phyloP scores from a whole-genome alignment of 768 basidiomycete species.

The Podaxis sp. region DNA sequence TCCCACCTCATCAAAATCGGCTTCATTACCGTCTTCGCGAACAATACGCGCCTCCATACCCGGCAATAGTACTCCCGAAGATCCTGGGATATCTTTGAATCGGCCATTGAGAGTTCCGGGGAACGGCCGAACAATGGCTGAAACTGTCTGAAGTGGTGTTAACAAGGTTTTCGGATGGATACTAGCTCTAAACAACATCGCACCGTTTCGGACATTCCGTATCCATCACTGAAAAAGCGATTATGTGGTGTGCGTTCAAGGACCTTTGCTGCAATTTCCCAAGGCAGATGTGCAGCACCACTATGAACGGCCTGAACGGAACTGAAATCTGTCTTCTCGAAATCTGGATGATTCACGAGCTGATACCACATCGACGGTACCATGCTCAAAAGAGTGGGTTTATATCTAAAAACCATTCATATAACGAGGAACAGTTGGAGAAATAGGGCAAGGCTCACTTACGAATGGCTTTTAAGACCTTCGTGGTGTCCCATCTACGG shows the following conservation, averaged over 20 bases:
- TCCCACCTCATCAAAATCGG: conserved; percentile 55
- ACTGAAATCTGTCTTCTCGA: conserved; percentile 49
- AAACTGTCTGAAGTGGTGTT: conserved; percentile 47
- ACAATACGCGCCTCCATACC: conserved; percentile 61
- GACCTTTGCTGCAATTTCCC: conserved; percentile 46
- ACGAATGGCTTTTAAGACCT: conserved; percentile 50
- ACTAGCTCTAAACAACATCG: conserved; percentile 22
- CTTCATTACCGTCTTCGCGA: conserved; percentile 55
- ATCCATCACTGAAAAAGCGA: conserved; percentile 42
- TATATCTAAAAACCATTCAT: conserved; percentile 39
- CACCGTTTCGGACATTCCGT: conserved; percentile 71
- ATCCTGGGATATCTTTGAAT: conserved; percentile 35
- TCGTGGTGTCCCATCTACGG: conserved; percentile 54
- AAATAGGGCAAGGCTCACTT: conserved; percentile 38
- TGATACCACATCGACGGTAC: conserved; percentile 68
- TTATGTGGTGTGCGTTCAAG: conserved; percentile 30
- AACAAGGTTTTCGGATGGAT: neutral
- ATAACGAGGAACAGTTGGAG: neutral
- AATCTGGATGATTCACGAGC: conserved; percentile 53
- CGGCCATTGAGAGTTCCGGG: conserved; percentile 45
- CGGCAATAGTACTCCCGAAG: conserved; percentile 57
- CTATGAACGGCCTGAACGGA: conserved; percentile 40
- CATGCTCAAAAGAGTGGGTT: conserved; percentile 45
- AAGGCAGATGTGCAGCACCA: conserved; percentile 71
- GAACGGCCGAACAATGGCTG: conserved; percentile 39